Evolutionary conservation across 768 basidiomycete genomes (phyloP), one percentile per base, ranked within the genome.

Genomic region (Mycena polygramma): DNA sequence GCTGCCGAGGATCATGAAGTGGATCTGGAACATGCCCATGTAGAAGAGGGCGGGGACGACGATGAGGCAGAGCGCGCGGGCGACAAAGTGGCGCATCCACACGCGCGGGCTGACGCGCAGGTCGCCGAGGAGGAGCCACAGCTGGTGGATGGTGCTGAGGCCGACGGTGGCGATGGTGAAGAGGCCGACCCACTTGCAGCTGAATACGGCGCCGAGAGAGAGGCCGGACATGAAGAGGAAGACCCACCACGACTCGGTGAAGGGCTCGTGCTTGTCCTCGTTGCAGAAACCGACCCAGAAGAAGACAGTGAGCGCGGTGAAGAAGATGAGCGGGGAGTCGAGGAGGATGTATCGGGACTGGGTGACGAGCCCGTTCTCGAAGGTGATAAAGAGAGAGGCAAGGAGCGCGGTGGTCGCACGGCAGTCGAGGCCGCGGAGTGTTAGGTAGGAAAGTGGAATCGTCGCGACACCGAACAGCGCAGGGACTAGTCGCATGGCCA

Each of bases 301-400:
- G 80, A 97, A 95, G 57, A 87, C 83, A 3, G 95, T 92, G 37
- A 98, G 89, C 0, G 95, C 95, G 26, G 97, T 98, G 85, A 99
- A 99, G 87, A 99, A 99, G 75, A 99, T 88, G 73, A 99, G 88
- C n/a, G 96, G 97, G 19, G 96, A 96, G 81, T 99, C 98, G 78
- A 99, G 92, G 55, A 99, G 93, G 80, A 99, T 98, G 77, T 96
- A 91, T 15, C 98, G 91, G 4, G 96, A 98, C 79, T 99, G 98
- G 15, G 97, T 98, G 79, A 97, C 85, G 73, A 99, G 85, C 17
- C 94, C 96, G 78, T 99, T 99, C 82, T 99, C 98, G 81, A 99
- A 99, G 1, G 93, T 96, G 83, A 99, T 86, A 81, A 99, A 92
- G 70, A 97, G 85, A 17, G 96, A 89, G 24, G 94, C 95, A 69